Evolutionary conservation across 768 basidiomycete genomes (phyloP).

Genomic region (Paxillus rubicundulus): DNA sequence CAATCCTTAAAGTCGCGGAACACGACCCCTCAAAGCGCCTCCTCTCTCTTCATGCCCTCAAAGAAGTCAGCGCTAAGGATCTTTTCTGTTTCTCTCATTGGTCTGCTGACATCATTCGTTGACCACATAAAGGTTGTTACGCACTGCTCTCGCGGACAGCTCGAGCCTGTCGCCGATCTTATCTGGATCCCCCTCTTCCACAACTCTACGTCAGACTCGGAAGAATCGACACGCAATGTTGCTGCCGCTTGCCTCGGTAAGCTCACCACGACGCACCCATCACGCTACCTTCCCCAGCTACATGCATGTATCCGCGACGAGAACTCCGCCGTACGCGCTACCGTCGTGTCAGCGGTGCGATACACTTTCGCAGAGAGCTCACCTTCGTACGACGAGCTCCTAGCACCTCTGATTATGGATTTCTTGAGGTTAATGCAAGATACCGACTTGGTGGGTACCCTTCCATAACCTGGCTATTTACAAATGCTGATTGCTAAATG

Average conservation of each 20-base stretch:
- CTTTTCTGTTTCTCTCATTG: background rate
- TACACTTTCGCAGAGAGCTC: conserved; percentile 87
- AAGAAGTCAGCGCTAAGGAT: conserved; percentile 58
- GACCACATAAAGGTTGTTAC: conserved; percentile 68
- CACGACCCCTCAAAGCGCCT: conserved; percentile 76
- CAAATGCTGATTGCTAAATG: background rate
- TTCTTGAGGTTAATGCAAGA: conserved; percentile 92
- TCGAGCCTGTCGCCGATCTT: conserved; percentile 83
- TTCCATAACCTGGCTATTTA: background rate
- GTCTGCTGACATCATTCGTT: background rate
- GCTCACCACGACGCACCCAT: conserved; percentile 87
- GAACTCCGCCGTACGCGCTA: conserved; percentile 73
- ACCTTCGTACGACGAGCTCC: conserved; percentile 83
- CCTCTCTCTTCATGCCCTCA: conserved; percentile 86
- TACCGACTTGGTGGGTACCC: conserved; percentile 65
- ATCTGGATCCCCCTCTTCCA: conserved; percentile 93
- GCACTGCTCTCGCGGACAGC: conserved; percentile 79
- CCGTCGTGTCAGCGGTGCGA: conserved; percentile 89
- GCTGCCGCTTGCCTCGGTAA: conserved; percentile 97
- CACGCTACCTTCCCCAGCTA: conserved; percentile 87
- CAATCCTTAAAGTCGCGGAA: conserved; percentile 76
- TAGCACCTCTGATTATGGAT: conserved; percentile 85
- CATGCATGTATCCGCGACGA: conserved; percentile 75
- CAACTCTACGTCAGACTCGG: conserved; percentile 77
- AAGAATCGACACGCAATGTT: conserved; percentile 91